These are phyloP conservation scores for Xerocomus potaroensis DNA, from an alignment of 768 basidiomycete genomes.

Conservation along the genomic window DNA sequence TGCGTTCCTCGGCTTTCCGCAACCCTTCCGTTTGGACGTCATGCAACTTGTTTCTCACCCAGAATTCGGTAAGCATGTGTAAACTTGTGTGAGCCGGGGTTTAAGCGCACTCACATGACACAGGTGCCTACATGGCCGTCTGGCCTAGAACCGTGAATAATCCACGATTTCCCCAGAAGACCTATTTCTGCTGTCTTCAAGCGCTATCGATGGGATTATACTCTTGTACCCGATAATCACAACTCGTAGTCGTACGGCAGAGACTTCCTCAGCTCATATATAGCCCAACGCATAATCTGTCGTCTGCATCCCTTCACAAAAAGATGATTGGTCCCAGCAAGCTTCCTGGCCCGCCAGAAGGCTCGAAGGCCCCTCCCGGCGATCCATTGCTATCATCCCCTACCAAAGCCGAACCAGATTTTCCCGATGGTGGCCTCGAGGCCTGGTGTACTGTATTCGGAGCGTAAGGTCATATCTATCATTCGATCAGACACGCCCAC, in stretches of 20 bases:
- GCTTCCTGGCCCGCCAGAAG: neutral
- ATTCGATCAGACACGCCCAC: neutral
- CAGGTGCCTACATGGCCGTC: neutral
- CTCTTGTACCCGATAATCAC: too few relatives aligned
- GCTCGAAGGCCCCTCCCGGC: neutral
- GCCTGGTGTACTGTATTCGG: slow-evolving; percentile 27
- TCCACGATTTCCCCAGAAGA: neutral
- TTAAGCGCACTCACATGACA: too few relatives aligned
- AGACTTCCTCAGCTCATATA: slow-evolving; percentile 20
- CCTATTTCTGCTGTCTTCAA: neutral
- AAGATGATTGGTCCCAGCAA: neutral
- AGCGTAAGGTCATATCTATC: slow-evolving; percentile 13
- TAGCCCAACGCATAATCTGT: neutral
- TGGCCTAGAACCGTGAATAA: neutral
- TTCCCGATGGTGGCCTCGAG: slow-evolving; percentile 16
- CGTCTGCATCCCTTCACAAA: neutral
- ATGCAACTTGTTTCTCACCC: too few relatives aligned
- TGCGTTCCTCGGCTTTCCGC: too few relatives aligned
- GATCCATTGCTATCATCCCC: too few relatives aligned
- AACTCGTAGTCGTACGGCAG: neutral
- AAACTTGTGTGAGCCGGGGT: too few relatives aligned
- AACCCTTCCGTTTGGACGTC: too few relatives aligned
- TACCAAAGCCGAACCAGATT: neutral
- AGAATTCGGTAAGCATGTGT: too few relatives aligned
- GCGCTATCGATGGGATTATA: too few relatives aligned